Conservation (phyloP, 306 rosid genomes). For the Cicer judaicum region DNA sequence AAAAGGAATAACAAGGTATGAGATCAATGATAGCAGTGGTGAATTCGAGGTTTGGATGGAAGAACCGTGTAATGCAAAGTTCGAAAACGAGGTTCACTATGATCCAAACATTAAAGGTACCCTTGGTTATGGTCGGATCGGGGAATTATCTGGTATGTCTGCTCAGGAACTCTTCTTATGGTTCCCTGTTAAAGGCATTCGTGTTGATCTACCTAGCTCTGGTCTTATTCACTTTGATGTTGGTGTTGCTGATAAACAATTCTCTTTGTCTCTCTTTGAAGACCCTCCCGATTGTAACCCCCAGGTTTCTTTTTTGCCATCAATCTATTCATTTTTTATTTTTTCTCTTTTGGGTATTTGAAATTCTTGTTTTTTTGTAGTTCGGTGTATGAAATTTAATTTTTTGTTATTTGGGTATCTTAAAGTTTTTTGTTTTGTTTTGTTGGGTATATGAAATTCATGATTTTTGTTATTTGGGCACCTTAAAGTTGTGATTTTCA, state of each 20-base stretch:
- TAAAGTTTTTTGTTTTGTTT: background rate
- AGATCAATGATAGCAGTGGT: constrained; percentile 51
- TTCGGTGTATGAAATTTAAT: background rate
- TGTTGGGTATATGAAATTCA: background rate
- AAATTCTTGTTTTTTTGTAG: background rate
- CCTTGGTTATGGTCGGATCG: constrained; percentile 66
- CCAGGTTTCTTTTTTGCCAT: constrained; percentile 16
- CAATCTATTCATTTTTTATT: background rate
- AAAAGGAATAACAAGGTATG: constrained; percentile 62
- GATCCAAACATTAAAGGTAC: constrained; percentile 71
- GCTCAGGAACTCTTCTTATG: constrained; percentile 90
- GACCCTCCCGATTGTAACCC: constrained; percentile 73
- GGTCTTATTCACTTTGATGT: constrained; percentile 86
- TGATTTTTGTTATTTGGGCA: constrained; percentile 18
- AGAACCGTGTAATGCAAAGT: constrained; percentile 80
- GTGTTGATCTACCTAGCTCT: constrained; percentile 73
- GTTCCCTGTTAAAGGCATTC: constrained; percentile 86
- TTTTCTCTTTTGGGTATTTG: background rate
- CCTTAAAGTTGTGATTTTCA: background rate
- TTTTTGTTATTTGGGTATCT: constrained; percentile 19
- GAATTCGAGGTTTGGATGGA: constrained; percentile 62
- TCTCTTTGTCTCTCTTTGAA: constrained; percentile 77
- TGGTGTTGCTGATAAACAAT: constrained; percentile 91
- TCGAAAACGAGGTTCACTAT: constrained; percentile 86
- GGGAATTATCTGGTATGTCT: constrained; percentile 67